These are phyloP conservation scores for Solanum chacoense DNA, from an alignment of 305 asterid genomes.

Conservation along the genomic window DNA sequence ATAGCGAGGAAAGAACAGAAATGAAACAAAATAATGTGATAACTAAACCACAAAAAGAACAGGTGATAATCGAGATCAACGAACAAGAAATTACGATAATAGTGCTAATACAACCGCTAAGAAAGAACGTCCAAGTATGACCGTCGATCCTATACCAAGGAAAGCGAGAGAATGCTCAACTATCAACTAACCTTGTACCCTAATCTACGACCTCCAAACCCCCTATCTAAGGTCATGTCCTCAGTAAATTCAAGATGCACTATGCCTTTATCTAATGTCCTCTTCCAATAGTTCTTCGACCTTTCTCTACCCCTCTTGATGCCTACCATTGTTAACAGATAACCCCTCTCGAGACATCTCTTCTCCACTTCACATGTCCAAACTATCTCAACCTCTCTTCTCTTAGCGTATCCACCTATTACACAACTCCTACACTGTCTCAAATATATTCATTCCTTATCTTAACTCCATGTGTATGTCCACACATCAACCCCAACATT, in stretches of 20 bases:
- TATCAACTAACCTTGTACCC: background rate
- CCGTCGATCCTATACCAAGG: background rate
- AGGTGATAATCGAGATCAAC: background rate
- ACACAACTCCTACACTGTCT: background rate
- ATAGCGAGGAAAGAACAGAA: no score
- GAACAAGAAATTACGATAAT: background rate
- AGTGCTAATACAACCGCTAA: background rate
- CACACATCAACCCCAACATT: background rate
- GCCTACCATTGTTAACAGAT: background rate
- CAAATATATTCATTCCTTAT: no score
- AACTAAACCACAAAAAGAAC: background rate
- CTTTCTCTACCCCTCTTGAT: background rate
- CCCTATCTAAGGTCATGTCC: background rate
- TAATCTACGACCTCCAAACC: background rate
- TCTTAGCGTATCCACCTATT: background rate
- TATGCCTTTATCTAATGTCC: background rate
- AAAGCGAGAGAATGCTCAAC: background rate
- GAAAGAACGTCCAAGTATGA: background rate
- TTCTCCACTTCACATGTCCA: background rate
- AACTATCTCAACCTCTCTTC: background rate
- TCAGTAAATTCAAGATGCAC: background rate
- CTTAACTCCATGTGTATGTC: background rate
- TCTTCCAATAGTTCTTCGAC: background rate
- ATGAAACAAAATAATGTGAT: background rate
- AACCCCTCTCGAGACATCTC: background rate